phyloP scores from a whole-genome alignment of 441 rosid genomes.

The Breynia disticha region DNA sequence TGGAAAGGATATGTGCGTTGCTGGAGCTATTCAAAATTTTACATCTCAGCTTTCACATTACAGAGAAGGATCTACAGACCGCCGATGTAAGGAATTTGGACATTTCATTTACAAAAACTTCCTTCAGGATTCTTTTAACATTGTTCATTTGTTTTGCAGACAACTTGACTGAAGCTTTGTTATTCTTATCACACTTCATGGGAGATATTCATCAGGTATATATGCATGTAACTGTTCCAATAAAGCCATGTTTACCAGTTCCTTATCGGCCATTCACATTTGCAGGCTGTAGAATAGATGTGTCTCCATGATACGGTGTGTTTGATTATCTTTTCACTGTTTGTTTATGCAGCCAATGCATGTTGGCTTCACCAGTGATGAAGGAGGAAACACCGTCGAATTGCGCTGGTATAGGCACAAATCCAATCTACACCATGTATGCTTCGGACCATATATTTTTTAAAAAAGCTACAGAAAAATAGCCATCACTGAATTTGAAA shows the following conservation, averaged over 20 bases:
- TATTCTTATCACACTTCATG: conserved; percentile 90
- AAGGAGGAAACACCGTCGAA: conserved; percentile 78
- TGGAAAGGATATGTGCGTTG: conserved; percentile 53
- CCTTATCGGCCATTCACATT: not conserved
- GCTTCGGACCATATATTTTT: not conserved
- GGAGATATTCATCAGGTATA: conserved; percentile 92
- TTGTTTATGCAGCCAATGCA: conserved; percentile 60
- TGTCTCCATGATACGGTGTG: not conserved
- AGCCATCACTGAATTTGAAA: not conserved
- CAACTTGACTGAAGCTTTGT: conserved; percentile 84
- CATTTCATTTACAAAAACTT: not conserved
- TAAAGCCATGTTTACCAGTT: not conserved
- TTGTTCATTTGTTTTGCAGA: conserved; percentile 27
- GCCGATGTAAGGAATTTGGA: conserved; percentile 40
- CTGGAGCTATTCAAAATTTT: conserved; percentile 84
- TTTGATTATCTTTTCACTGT: too few species aligned
- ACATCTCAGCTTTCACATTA: conserved; percentile 84
- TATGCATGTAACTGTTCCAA: not conserved
- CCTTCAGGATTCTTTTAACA: not conserved
- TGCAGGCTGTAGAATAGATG: not conserved
- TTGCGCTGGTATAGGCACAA: conserved; percentile 84
- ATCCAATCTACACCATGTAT: conserved; percentile 82
- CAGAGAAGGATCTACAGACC: conserved; percentile 73
- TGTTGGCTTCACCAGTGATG: conserved; percentile 68
- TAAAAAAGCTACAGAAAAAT: too few species aligned